phyloP scores from a whole-genome alignment of 495 filamentous ascomycete species.

The Chaetomium cochliodes region DNA sequence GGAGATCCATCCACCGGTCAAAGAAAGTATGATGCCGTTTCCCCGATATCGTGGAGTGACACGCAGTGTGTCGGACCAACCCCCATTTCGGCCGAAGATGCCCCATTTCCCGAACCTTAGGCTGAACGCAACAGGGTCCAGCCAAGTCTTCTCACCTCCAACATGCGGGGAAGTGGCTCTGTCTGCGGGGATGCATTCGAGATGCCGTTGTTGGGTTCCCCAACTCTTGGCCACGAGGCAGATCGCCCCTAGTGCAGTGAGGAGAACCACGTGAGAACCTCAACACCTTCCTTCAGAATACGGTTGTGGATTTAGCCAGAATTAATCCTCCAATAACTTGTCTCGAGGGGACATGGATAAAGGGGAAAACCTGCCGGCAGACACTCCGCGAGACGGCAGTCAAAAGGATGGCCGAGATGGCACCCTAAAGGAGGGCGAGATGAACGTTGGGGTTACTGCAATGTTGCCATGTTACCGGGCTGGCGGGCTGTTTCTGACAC shows the following conservation, averaged over 20 bases:
- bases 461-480: neutral
- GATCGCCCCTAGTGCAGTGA: neutral
- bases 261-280: neutral
- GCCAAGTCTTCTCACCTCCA: neutral
- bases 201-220: neutral
- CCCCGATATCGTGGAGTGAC: neutral
- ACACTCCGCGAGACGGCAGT: neutral
- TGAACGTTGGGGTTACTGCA: neutral
- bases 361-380: neutral
- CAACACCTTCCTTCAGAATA: neutral
- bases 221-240: neutral
- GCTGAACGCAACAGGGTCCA: constrained; percentile 10
- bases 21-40: neutral
- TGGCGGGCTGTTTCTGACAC: neutral
- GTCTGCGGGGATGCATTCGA: neutral
- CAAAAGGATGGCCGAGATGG: neutral
- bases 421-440: neutral
- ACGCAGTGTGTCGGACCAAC: neutral
- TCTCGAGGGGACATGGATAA: neutral
- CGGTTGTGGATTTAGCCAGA: constrained; percentile 20
- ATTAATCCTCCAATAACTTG: constrained; percentile 23
- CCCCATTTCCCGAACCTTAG: constrained; percentile 21
- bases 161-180: constrained; percentile 12
- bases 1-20: neutral
- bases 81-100: constrained; percentile 21